phyloP scores from a whole-genome alignment of 2,329 filamentous ascomycete genomes.

The Talaromyces rugulosus region DNA sequence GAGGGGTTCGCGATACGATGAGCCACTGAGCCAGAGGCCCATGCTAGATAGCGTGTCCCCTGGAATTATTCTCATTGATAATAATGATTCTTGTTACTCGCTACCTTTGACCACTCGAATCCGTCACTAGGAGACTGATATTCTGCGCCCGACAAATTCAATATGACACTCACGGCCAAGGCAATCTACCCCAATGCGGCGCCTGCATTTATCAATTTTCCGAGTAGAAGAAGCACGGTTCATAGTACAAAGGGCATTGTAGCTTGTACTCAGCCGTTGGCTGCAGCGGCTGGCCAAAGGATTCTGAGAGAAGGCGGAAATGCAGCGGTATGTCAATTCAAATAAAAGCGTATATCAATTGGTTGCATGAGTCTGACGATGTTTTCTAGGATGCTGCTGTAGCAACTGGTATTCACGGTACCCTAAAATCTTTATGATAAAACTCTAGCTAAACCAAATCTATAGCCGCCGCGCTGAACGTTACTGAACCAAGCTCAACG shows the following conservation, averaged over 20 bases:
- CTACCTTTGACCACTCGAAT: not conserved
- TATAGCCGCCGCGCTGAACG: constrained; percentile 79
- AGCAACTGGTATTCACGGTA: constrained; percentile 64
- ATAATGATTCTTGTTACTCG: not conserved
- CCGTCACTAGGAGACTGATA: too few species aligned
- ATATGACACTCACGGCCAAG: constrained; percentile 47
- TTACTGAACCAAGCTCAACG: constrained; percentile 88
- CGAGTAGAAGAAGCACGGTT: constrained; percentile 83
- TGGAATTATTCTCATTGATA: not conserved
- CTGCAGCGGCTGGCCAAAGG: constrained; percentile 79
- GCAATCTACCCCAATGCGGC: constrained; percentile 46
- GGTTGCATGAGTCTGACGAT: constrained; percentile 4
- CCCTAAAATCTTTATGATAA: not conserved
- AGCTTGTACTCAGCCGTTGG: constrained; percentile 82
- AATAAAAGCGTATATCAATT: not conserved
- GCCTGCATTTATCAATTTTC: constrained; percentile 37
- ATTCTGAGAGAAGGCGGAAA: constrained; percentile 87
- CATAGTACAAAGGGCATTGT: constrained; percentile 92
- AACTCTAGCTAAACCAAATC: constrained; percentile 4
- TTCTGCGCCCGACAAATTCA: not conserved
- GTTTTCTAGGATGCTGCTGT: constrained; percentile 79
- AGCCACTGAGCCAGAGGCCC: not conserved
- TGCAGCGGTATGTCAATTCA: constrained; percentile 65
- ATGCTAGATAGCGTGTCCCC: not conserved
- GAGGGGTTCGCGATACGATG: not conserved